Base-by-base conservation (phyloP, 176 grass and related monocot genomes). In the Oryza rufipogon region DNA sequence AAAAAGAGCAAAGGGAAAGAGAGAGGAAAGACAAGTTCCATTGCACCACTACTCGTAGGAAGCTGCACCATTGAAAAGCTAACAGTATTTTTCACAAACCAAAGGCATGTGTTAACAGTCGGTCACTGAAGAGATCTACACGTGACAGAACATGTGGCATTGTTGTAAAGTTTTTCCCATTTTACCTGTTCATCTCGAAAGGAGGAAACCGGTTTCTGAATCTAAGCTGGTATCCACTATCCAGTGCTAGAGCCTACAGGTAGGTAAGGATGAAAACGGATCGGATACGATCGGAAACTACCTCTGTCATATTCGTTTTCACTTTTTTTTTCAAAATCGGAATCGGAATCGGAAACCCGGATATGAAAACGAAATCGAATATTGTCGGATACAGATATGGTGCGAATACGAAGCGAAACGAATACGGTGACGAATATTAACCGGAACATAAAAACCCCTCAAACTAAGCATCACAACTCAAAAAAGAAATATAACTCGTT, bases 131-230 rank as follows among this genome's bases (percentile, higher is more conserved):
- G 74, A 45, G 25, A 82, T 68, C 54, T 54, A 54, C 80, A 71
- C 80, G 47, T 44, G 71, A 38, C 56, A 86, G 46, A 86, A 74
- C 79, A 86, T 65, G 54, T 64, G 80, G 64, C 73, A 78, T 45
- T 32, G 79, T 68, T 82, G 83, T 67, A 78, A 90, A 68, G 74
- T 45, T 82, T 41, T 19, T 80, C 78, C 69, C 61, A 63, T 47
- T 3, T 86, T 67, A 83, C 79, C 79, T 83, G 83, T 68, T 83
- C 60, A 73, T 22, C 52, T 66, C 66, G 54, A 72, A 73, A 5
- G 65, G 66, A 14, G n/a, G 34, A 80, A 71, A 30, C 19, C 14
- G 39, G 42, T 71, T 70, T 26, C 32, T 30, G 34, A 77, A 73
- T 41, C 44, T 14, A 33, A 30, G 60, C 32, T 63, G 58, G 19